Conservation (phyloP, 2,329 filamentous ascomycete species). For the Catunica adiposa region DNA sequence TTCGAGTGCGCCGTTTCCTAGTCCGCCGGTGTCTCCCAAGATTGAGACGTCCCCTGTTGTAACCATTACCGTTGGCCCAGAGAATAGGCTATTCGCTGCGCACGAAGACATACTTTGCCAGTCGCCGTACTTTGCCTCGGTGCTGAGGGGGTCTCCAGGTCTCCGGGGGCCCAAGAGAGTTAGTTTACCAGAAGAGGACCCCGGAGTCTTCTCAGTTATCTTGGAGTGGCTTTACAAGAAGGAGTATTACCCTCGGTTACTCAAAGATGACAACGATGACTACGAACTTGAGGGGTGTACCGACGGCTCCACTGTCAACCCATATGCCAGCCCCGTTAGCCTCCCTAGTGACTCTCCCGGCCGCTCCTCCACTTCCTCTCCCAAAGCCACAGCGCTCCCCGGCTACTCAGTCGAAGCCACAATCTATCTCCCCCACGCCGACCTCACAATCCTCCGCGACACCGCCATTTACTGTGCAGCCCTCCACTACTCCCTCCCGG, state of each 20-base stretch:
- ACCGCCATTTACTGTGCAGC: conserved; percentile 90
- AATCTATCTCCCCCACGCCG: conserved; percentile 58
- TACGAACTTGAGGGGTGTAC: conserved; percentile 69
- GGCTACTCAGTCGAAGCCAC: conserved; percentile 40
- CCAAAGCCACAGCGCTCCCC: not conserved
- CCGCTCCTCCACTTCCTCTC: not conserved
- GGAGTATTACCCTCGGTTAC: conserved; percentile 80
- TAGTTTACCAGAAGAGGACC: conserved; percentile 60
- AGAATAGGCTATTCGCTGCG: conserved; percentile 82
- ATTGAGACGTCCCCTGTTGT: conserved; percentile 48
- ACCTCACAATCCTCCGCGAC: conserved; percentile 69
- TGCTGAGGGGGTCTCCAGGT: conserved; percentile 50
- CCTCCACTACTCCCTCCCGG: conserved; percentile 77
- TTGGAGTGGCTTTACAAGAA: conserved; percentile 97
- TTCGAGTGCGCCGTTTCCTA: conserved; percentile 5
- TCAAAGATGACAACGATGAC: conserved; percentile 74
- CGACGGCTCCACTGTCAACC: conserved; percentile 31
- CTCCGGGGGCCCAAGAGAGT: conserved; percentile 42
- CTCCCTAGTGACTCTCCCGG: not conserved
- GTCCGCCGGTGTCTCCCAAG: not conserved
- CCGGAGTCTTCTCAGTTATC: conserved; percentile 80
- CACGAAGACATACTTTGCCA: conserved; percentile 82
- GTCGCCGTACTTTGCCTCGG: conserved; percentile 67
- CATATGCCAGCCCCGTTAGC: conserved; percentile 24
- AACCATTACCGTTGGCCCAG: conserved; percentile 67